Conservation (phyloP, 441 rosid species). For the Brassica hybrid region DNA sequence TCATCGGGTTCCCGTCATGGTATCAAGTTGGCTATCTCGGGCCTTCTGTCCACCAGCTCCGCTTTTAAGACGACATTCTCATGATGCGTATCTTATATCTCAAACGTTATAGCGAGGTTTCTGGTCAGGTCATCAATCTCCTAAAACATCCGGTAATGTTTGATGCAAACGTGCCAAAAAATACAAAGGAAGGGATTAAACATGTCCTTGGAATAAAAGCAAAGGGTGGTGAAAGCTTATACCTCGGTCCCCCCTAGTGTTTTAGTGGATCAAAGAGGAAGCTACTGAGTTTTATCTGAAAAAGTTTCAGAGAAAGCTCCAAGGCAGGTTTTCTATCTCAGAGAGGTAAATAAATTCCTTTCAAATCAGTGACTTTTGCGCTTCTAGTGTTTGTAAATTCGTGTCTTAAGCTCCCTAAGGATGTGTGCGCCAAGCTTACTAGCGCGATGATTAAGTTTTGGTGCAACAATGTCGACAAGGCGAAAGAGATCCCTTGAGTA, state of each 20-base stretch:
- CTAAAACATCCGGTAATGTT: not conserved
- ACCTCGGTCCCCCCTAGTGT: not conserved
- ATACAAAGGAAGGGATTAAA: not conserved
- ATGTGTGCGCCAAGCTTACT: not conserved
- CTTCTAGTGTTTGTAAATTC: not conserved
- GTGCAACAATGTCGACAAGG: not conserved
- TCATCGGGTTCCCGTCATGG: not conserved
- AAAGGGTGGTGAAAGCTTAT: not conserved
- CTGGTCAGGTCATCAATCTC: not conserved
- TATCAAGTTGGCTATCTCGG: not conserved
- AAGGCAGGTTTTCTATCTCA: not conserved
- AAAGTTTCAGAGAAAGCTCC: not conserved
- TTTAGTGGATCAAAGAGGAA: not conserved
- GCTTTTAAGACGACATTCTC: not conserved
- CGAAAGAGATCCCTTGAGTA: not conserved
- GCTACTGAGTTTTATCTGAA: not conserved
- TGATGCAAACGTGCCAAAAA: not conserved
- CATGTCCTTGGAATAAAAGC: not conserved
- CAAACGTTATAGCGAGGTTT: not conserved
- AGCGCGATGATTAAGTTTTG: not conserved
- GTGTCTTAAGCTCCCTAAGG: not conserved
- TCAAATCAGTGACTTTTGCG: not conserved
- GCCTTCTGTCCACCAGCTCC: not conserved
- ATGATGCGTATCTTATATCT: not conserved
- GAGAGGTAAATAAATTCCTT: not conserved